phyloP scores from a whole-genome alignment of 495 filamentous ascomycete species.

The Cetradonia linearis region DNA sequence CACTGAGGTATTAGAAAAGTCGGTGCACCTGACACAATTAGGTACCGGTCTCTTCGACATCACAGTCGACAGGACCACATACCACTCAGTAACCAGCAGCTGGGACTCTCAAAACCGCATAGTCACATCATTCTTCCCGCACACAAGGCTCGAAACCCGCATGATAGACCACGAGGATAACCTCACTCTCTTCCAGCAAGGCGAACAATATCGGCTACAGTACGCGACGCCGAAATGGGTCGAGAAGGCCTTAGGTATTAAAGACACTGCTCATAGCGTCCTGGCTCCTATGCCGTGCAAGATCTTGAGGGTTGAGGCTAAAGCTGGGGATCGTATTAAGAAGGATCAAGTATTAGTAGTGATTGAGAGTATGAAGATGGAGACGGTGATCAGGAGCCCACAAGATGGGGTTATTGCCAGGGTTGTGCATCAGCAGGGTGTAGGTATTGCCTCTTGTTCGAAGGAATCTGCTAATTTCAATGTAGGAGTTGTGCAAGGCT shows the following conservation, averaged over 20 bases:
- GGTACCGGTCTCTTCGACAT: constrained; percentile 54
- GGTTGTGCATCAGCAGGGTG: constrained; percentile 77
- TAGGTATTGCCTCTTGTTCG: constrained; percentile 39
- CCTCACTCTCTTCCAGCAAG: constrained; percentile 73
- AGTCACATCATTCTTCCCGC: constrained; percentile 55
- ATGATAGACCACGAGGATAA: constrained; percentile 53
- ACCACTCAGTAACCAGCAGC: constrained; percentile 38
- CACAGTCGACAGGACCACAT: constrained; percentile 43
- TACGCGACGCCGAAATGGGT: constrained; percentile 66
- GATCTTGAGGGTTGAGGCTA: constrained; percentile 72
- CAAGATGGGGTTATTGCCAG: constrained; percentile 68
- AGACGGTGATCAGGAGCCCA: constrained; percentile 89
- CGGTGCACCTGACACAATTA: constrained; percentile 58
- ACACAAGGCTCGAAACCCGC: constrained; percentile 70
- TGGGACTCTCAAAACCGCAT: constrained; percentile 31
- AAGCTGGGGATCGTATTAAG: constrained; percentile 67
- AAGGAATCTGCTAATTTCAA: constrained; percentile 10
- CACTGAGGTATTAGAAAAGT: constrained; percentile 36
- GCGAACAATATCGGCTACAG: constrained; percentile 61
- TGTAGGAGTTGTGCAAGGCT: constrained; percentile 48
- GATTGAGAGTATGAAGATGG: constrained; percentile 99
- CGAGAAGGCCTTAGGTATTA: constrained; percentile 74
- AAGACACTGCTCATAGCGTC: constrained; percentile 73
- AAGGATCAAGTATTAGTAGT: constrained; percentile 87
- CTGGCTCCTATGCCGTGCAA: constrained; percentile 93